These are phyloP conservation scores for Fraxinus albicans DNA, from an alignment of 305 asterid species.

Conservation along the genomic window DNA sequence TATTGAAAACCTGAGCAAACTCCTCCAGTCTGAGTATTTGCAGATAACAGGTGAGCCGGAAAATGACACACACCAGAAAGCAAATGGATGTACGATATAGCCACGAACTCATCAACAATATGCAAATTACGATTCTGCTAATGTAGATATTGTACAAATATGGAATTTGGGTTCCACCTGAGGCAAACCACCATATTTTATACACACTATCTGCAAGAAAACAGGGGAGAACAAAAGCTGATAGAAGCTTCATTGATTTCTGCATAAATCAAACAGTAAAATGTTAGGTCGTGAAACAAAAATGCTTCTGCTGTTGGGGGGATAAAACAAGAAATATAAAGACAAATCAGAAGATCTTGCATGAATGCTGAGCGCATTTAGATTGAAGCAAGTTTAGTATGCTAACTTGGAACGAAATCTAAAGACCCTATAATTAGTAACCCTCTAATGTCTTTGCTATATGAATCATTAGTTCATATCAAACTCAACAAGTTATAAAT, in stretches of 20 bases:
- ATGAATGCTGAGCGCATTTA: neutral
- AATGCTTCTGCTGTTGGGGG: neutral
- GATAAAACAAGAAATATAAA: neutral
- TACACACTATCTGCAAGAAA: conserved; percentile 57
- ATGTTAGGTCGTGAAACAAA: neutral
- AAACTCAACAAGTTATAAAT: neutral
- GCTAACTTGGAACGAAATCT: neutral
- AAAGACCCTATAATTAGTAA: neutral
- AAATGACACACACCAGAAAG: conserved; percentile 78
- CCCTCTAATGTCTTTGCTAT: neutral
- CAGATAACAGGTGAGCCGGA: conserved; percentile 72
- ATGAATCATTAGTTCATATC: neutral
- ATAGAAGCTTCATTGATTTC: conserved; percentile 82
- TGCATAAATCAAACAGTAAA: conserved; percentile 38
- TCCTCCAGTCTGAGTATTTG: conserved; percentile 77
- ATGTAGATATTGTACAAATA: conserved; percentile 53
- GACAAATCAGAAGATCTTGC: neutral
- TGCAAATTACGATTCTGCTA: conserved; percentile 59
- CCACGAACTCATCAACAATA: conserved; percentile 72
- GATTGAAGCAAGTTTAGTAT: neutral
- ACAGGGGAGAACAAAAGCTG: conserved; percentile 77
- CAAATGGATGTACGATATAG: conserved; percentile 71
- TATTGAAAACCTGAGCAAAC: conserved; percentile 67
- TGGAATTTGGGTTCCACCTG: conserved; percentile 77
- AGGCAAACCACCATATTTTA: conserved; percentile 93